Evolutionary conservation across 192 early-diverging fungal genomes (phyloP), one percentile per base, ranked within the genome.

Genomic region (Gaertneriomyces sp.): DNA sequence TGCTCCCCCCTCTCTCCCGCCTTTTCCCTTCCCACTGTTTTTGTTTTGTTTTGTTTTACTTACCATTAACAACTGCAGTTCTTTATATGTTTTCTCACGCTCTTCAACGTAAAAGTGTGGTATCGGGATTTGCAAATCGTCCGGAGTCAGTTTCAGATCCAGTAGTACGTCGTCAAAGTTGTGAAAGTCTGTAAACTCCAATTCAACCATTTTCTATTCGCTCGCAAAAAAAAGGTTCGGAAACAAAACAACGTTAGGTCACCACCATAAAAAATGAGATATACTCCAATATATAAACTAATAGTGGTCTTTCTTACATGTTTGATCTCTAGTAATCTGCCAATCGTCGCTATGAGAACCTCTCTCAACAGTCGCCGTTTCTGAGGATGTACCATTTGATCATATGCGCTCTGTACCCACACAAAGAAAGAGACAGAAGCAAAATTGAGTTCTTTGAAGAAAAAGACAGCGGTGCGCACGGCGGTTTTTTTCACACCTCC

Each of bases 331-430:
- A 86, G 38, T 4, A 85, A 25, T 14, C 85, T 71, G 10, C 80
- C 80, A 44, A 85, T 77, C 33, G 76, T 66, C 11, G 78, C 77
- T 10, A 82, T 46, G 0, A 86, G 53, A 9, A 80, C 76, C 45
- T 80, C 80, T 39, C 68, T 68, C 45, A 86, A 56, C 44, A 86
- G 62, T 42, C 82, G 60, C n/a, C 83, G 52, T 57, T 86, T 86
- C 64, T 86, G 85, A 0, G 85, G 85, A 69, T 86, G 85, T 12
- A 85, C 66, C 11, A 83, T 76, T 53, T 83, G 78, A 63, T 86
- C 81, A 54, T 86, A 85, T 16, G 81, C 68, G 17, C 60, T 61
- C 84, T 85, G 57, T 10, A 54, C n/a, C n/a, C n/a, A n/a, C 5
- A 65, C 39, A 9, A 62, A 7, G 2, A 12, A 43, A 50, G 2